Evolutionary conservation across 176 grass and related monocot species (phyloP).

Genomic region (Elymus sibiricus): DNA sequence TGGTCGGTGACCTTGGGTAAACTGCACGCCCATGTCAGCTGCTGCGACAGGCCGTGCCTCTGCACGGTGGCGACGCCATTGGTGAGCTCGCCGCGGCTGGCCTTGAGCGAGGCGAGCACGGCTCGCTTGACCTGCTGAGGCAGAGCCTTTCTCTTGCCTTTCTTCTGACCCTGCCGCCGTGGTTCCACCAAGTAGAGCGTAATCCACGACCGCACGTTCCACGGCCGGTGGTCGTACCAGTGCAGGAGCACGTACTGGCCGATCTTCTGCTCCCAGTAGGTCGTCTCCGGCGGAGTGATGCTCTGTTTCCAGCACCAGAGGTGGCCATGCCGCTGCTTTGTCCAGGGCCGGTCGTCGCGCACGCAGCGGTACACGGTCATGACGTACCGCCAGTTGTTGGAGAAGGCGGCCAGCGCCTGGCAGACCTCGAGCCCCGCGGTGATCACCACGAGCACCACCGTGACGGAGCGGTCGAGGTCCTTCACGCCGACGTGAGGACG

Average conservation of each 20-base stretch:
- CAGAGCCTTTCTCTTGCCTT: slow-evolving; percentile 8
- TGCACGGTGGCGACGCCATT: slow-evolving; percentile 16
- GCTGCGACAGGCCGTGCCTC: background rate
- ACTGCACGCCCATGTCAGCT: slow-evolving; percentile 31
- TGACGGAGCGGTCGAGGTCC: slow-evolving; percentile 42
- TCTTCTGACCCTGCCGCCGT: slow-evolving; percentile 38
- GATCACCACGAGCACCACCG: slow-evolving; percentile 39
- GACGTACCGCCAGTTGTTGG: slow-evolving; percentile 44
- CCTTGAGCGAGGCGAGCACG: slow-evolving; percentile 30
- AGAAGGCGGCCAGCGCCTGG: slow-evolving; percentile 43
- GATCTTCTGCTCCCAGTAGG: slow-evolving; percentile 42
- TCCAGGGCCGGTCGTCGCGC: slow-evolving; percentile 15
- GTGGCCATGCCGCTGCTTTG: background rate
- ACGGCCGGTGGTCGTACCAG: slow-evolving; percentile 27
- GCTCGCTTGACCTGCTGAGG: slow-evolving; percentile 21
- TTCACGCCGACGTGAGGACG: slow-evolving; percentile 23
- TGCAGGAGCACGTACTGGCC: slow-evolving; percentile 44
- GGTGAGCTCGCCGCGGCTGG: background rate
- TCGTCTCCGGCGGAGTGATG: slow-evolving; percentile 25
- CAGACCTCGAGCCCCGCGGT: slow-evolving; percentile 33
- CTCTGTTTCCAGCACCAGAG: slow-evolving; percentile 33
- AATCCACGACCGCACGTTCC: slow-evolving; percentile 33
- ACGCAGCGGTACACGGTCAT: slow-evolving; percentile 40
- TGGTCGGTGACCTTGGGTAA: slow-evolving; percentile 35
- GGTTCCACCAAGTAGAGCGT: slow-evolving; percentile 45